Evolutionary conservation across 495 filamentous ascomycete species (phyloP), one percentile per base, ranked within the genome.

Genomic region (Daldinia bambusicola): DNA sequence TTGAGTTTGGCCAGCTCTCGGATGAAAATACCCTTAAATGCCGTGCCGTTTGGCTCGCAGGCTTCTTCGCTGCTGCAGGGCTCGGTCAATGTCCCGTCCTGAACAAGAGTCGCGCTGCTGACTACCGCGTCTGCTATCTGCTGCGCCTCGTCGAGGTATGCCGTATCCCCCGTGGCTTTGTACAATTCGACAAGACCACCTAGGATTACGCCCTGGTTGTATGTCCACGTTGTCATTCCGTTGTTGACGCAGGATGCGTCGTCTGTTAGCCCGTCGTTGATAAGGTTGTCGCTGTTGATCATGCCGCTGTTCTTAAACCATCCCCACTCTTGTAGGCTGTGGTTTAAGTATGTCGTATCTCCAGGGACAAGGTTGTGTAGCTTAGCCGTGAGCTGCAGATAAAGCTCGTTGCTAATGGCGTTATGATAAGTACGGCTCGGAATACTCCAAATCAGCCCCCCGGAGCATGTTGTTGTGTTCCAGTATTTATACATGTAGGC

Each of bases 1-100:
- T 90, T 79, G 22, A 93, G 76, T 52, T 81, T 78, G 26, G 79
- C 81, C 1, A 93, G 81, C 67, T 90, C 91, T 5, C 87, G 84
- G 18, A 89, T 84, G 71, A 93, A 92, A 4, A 91, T 85, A 20
- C 91, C 91, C 77, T 94, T 94, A 85, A 94, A 94, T 64, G 90
- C 86, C 1, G 86, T 82, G 6, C 82, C 86, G 69, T 90, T 84
- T 18, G 77, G 81, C 53, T 86, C 88, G 56, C 88, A 90, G 14
- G 79, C 74, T 0, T 74, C 70, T 38, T 66, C 58, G 0, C 83
- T 82, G 57, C 89, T 86, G 69, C 87, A 89, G 12, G 77, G 57
- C 18, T 93, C 91, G 13, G 86, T 88, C 5, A 90, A 73, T n/a
- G 90, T 83, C 20, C 88, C 86, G 63, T 84, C 78, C 0, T 72